Conservation (phyloP, 192 early-diverging fungal species). For the Linnemannia hyalina region DNA sequence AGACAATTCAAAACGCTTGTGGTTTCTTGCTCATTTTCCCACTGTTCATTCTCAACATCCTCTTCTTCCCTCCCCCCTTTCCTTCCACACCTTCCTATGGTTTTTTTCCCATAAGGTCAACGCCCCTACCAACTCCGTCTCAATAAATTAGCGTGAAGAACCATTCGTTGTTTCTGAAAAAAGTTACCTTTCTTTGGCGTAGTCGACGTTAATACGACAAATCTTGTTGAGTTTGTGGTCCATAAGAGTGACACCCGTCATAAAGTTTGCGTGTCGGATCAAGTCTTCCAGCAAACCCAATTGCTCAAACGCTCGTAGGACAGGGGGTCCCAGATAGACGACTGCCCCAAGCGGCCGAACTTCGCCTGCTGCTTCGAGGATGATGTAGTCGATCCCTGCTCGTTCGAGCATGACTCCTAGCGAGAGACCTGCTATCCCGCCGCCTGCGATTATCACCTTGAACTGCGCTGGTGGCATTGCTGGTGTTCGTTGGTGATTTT, state of each 20-base stretch:
- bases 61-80: neutral
- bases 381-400: slow-evolving; percentile 46
- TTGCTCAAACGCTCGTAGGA: slow-evolving; percentile 46
- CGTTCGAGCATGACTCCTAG: slow-evolving; percentile 53
- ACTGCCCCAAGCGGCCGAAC: slow-evolving; percentile 23
- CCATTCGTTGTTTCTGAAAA: neutral
- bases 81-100: no score
- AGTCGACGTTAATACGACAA: slow-evolving; percentile 25
- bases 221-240: slow-evolving; percentile 34
- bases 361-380: slow-evolving; percentile 38
- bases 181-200: slow-evolving; percentile 37
- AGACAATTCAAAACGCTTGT: neutral
- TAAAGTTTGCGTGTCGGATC: slow-evolving; percentile 40
- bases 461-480: slow-evolving; percentile 40
- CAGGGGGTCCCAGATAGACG: slow-evolving; percentile 34
- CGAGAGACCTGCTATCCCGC: slow-evolving; percentile 42
- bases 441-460: slow-evolving; percentile 52
- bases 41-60: neutral
- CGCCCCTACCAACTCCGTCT: no score
- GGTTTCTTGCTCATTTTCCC: neutral
- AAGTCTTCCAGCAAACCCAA: slow-evolving; percentile 46
- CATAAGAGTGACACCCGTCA: slow-evolving; percentile 36
- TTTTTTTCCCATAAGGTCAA: no score
- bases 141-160: neutral
- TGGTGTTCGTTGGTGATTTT: neutral